phyloP scores from a whole-genome alignment of 805 yeast species.

The Lachancea dasiensis region DNA sequence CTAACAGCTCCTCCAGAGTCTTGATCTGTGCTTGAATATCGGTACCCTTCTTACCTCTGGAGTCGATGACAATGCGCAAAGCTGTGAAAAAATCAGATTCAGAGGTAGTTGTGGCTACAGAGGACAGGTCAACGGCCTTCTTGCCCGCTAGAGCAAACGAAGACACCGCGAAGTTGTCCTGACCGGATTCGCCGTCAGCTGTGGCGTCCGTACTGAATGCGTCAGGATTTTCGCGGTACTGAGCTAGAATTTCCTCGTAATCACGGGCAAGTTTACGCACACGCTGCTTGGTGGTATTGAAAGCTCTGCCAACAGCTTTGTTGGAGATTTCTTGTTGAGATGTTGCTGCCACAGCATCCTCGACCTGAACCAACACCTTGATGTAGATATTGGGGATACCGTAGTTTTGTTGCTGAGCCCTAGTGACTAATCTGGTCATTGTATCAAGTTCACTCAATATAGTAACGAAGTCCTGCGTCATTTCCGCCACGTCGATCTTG shows the following conservation, averaged over 20 bases:
- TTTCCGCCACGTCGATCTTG: constrained; percentile 61
- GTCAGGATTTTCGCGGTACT: constrained; percentile 65
- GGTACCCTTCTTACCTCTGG: constrained; percentile 93
- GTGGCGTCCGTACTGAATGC: constrained; percentile 45
- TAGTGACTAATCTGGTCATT: constrained; percentile 57
- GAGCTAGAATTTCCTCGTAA: constrained; percentile 50
- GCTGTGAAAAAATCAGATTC: constrained; percentile 59
- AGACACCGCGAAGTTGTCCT: constrained; percentile 24
- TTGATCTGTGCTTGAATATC: constrained; percentile 75
- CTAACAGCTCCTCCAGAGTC: constrained; percentile 55
- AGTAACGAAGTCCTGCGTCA: constrained; percentile 72
- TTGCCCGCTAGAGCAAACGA: constrained; percentile 34
- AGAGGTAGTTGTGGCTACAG: constrained; percentile 31
- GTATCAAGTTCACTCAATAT: constrained; percentile 75
- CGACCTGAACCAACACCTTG: constrained; percentile 63
- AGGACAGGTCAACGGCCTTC: constrained; percentile 26
- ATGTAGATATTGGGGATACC: constrained; percentile 69
- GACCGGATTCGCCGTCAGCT: constrained; percentile 24
- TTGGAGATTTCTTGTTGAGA: constrained; percentile 61
- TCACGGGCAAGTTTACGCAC: constrained; percentile 75
- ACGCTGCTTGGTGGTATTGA: constrained; percentile 83
- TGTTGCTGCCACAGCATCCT: constrained; percentile 55
- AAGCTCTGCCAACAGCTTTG: constrained; percentile 82
- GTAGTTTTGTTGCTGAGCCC: constrained; percentile 67
- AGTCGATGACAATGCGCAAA: constrained; percentile 69